These are phyloP conservation scores for Reticulascus tulasneorum DNA, from an alignment of 2,329 filamentous ascomycete genomes.

Conservation along the genomic window DNA sequence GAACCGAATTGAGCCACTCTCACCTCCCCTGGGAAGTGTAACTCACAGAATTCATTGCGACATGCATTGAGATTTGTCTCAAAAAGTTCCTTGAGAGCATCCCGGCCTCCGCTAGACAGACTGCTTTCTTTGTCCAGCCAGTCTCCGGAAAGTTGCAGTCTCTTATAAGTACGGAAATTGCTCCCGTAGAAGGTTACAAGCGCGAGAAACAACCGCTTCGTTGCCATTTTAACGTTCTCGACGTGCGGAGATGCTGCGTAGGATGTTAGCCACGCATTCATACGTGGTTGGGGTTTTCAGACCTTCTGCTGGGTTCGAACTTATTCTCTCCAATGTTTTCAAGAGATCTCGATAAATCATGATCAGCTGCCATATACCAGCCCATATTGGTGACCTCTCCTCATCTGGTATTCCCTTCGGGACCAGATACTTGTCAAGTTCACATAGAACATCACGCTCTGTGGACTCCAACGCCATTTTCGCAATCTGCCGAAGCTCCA, in stretches of 20 bases:
- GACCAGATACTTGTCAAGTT: slow-evolving; percentile 33
- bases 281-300: not conserved
- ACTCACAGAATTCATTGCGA: slow-evolving; percentile 32
- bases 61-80: slow-evolving; percentile 7
- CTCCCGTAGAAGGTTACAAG: slow-evolving; percentile 18
- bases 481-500: slow-evolving; percentile 35
- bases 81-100: too few relatives aligned
- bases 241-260: slow-evolving; percentile 4
- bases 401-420: slow-evolving; percentile 14
- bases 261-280: slow-evolving; percentile 1
- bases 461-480: slow-evolving; percentile 29
- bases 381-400: slow-evolving; percentile 43
- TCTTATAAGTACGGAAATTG: slow-evolving; percentile 14
- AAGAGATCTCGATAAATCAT: slow-evolving; percentile 43
- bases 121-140: slow-evolving; percentile 3
- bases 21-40: not conserved
- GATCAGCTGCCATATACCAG: slow-evolving; percentile 45
- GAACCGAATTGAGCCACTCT: not conserved
- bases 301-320: slow-evolving; percentile 1
- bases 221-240: not conserved
- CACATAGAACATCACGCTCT: slow-evolving; percentile 35
- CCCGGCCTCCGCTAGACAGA: too few relatives aligned
- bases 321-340: slow-evolving; percentile 25
- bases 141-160: slow-evolving; percentile 9
- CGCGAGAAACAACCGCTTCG: slow-evolving; percentile 12